phyloP scores from a whole-genome alignment of 257 asterid genomes.

The Solanum pinnatisectum region DNA sequence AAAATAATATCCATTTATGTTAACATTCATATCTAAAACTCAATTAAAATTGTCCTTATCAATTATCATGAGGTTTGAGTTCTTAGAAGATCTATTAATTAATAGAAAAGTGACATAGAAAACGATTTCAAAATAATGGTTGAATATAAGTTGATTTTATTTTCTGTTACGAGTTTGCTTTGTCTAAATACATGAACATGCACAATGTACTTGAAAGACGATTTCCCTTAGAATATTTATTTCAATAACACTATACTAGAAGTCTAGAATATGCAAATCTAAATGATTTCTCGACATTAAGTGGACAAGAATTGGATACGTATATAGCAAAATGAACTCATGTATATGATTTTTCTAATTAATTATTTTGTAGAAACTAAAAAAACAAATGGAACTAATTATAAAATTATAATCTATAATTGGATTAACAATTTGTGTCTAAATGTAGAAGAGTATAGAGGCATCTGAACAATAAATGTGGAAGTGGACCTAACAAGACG shows the following conservation, averaged over 20 bases:
- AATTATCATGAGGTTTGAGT: background rate
- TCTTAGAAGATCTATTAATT: background rate
- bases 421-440: background rate
- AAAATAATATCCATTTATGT: background rate
- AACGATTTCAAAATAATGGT: background rate
- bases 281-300: background rate
- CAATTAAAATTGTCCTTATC: background rate
- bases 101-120: background rate
- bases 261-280: background rate
- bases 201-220: background rate
- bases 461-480: constrained; percentile 42
- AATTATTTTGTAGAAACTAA: background rate
- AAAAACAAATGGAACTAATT: background rate
- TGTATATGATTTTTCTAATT: background rate
- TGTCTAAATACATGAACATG: background rate
- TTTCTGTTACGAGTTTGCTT: background rate
- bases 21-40: background rate
- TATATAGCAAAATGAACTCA: background rate
- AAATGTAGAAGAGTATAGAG: constrained; percentile 9
- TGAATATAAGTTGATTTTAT: background rate
- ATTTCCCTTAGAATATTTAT: background rate
- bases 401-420: background rate
- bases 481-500: constrained; percentile 37
- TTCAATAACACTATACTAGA: background rate
- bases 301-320: background rate